Conservation (phyloP, 75 land plant genomes). For the Sequoia sempervirens region DNA sequence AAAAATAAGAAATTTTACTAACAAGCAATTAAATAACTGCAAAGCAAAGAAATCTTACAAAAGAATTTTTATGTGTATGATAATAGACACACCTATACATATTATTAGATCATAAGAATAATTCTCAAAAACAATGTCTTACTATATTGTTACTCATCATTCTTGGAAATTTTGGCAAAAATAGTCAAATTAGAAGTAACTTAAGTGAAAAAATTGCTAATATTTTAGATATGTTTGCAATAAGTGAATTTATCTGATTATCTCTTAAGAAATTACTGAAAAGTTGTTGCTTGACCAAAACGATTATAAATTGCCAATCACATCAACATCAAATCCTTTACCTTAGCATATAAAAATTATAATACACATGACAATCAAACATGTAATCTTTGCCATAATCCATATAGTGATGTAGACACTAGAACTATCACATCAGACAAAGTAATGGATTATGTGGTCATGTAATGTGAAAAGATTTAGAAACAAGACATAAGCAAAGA, state of each 20-base stretch:
- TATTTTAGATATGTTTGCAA: neutral
- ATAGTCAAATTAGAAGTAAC: neutral
- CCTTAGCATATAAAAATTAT: too few species aligned
- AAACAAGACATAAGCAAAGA: neutral
- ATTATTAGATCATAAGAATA: neutral
- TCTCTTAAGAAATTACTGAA: neutral
- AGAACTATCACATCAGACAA: too few species aligned
- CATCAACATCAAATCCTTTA: too few species aligned
- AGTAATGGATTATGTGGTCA: too few species aligned
- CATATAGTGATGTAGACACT: too few species aligned
- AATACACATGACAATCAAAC: too few species aligned
- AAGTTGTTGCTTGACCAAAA: neutral
- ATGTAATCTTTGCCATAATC: too few species aligned
- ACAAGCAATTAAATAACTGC: neutral
- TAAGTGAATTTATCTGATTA: neutral
- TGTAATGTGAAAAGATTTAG: too few species aligned
- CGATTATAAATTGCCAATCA: too few species aligned
- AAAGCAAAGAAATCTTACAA: neutral
- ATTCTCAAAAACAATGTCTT: neutral
- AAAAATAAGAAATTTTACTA: neutral
- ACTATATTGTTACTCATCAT: neutral
- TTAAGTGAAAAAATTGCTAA: neutral
- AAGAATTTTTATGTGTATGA: neutral
- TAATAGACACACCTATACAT: neutral
- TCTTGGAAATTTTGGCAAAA: neutral